Evolutionary conservation across 768 basidiomycete species (phyloP).

Genomic region (Phylloporus sp.): DNA sequence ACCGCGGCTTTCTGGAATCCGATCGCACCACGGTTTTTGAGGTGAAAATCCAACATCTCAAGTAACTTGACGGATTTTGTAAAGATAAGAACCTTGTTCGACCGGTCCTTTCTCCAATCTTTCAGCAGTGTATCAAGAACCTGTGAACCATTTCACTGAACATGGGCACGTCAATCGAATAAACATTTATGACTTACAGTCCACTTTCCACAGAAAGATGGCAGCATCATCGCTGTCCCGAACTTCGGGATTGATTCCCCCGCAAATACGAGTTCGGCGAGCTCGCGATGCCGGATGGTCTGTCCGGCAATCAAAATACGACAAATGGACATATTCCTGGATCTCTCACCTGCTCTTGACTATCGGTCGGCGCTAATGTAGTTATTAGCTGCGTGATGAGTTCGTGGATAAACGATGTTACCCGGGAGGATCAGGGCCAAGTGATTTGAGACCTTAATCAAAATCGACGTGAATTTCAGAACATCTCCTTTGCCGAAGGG

Average conservation of each 20-base stretch:
- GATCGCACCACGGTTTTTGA: conserved; percentile 46
- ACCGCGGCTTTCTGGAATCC: not conserved
- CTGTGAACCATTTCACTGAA: conserved; percentile 35
- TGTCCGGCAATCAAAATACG: conserved; percentile 11
- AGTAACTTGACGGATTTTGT: conserved; percentile 89
- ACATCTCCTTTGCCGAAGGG: conserved; percentile 44
- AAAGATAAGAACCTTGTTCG: conserved; percentile 90
- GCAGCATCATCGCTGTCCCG: conserved; percentile 55
- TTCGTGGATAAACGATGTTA: conserved; percentile 24
- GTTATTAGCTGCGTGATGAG: not conserved
- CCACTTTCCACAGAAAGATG: conserved; percentile 83
- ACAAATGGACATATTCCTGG: not conserved
- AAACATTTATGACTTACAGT: conserved; percentile 43
- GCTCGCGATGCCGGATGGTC: conserved; percentile 53
- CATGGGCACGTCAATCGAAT: not conserved
- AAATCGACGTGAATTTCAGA: conserved; percentile 73
- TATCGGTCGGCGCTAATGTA: conserved; percentile 58
- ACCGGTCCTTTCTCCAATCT: conserved; percentile 57
- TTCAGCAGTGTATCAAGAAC: conserved; percentile 62
- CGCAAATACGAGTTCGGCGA: conserved; percentile 61
- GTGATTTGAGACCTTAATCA: conserved; percentile 88
- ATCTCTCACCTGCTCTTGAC: conserved; percentile 53
- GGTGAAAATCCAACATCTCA: conserved; percentile 77
- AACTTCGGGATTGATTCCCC: conserved; percentile 52
- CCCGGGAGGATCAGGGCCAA: conserved; percentile 81